Evolutionary conservation across 768 basidiomycete species (phyloP), one percentile per base, ranked within the genome.

Genomic region (Mrakia blollopis): DNA sequence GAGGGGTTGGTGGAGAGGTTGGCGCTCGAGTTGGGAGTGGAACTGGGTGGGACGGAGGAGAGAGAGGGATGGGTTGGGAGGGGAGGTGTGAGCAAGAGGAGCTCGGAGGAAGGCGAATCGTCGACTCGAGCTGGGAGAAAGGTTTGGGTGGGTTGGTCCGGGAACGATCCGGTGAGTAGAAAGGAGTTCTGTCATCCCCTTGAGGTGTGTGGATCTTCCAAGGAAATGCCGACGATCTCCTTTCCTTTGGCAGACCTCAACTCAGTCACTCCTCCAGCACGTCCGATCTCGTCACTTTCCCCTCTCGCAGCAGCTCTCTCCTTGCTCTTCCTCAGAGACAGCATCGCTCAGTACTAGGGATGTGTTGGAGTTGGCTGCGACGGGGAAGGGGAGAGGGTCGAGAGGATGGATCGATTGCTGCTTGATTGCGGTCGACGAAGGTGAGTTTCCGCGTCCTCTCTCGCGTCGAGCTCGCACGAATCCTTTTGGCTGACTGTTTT

Each of bases 361-460:
- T 54, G 60, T 72, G 23, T 39, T 57, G 35, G 52, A 72, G 13
- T n/a, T 72, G 9, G 72, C 72, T 10, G 50, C 72, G 25, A 72
- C 72, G 16, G 72, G 72, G 30, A 72, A 72, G 39, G 72, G 72
- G 10, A 50, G 72, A 37, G 72, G 72, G 0, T 21, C n/a, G 32
- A 35, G 23, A 32, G 72, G 72, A 13, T 72, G 72, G 72, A 72
- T 72, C 7, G 72, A 72, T 25, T 72, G 72, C n/a, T 72, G 72
- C 23, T 21, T 72, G 3, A 32, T 72, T 32, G 54, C n/a, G 9
- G 60, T 72, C 13, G 72, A 72, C 8, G 54, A 32, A 30, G 60
- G 72, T 72, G 39, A 41, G 54, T 60, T 13, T 2, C 23, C n/a
- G n/a, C n/a, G n/a, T 23, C 37, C 5, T 39, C 21, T 41, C 65